A percentile compares a stretch with the other conserved stretches of the same genome.
Evolutionary conservation across 2,329 filamentous ascomycete genomes (phyloP).

Genomic region (Arthrobotrys megalospora): DNA sequence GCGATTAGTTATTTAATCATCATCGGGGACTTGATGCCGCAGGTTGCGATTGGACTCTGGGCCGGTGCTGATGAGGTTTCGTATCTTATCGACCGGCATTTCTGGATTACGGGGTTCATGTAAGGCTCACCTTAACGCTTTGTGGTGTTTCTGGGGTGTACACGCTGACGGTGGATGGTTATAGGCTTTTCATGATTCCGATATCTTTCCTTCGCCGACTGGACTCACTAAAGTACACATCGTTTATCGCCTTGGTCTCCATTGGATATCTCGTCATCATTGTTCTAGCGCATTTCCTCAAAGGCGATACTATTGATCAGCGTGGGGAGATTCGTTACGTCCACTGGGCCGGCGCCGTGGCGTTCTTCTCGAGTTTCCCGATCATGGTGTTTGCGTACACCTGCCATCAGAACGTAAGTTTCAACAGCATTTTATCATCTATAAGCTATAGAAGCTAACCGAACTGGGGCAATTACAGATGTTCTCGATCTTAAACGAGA

Average conservation of each 20-base stretch:
- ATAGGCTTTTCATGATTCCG: slow-evolving; percentile 89
- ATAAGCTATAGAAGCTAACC: slow-evolving; percentile 1
- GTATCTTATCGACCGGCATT: slow-evolving; percentile 89
- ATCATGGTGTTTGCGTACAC: slow-evolving; percentile 99
- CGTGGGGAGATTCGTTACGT: slow-evolving; percentile 83
- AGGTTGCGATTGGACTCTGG: slow-evolving; percentile 86
- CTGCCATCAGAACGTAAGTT: slow-evolving; percentile 91
- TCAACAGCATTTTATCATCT: not conserved
- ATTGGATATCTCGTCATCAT: slow-evolving; percentile 95
- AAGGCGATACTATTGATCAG: slow-evolving; percentile 80
- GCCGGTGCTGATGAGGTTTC: slow-evolving; percentile 75
- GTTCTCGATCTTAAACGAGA: slow-evolving; percentile 98
- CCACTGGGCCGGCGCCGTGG: slow-evolving; percentile 82
- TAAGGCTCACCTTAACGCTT: slow-evolving; percentile 67
- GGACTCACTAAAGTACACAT: slow-evolving; percentile 98
- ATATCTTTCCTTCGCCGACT: slow-evolving; percentile 90
- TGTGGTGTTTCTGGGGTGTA: not conserved
- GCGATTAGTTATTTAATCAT: slow-evolving; percentile 84
- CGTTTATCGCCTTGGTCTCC: slow-evolving; percentile 88
- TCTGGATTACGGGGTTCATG: slow-evolving; percentile 99
- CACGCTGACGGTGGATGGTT: not conserved
- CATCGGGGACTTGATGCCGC: slow-evolving; percentile 98
- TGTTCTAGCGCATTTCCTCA: slow-evolving; percentile 90
- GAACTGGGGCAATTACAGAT: slow-evolving; percentile 75
- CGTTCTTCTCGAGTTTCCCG: slow-evolving; percentile 86